Evolutionary conservation across 2,329 filamentous ascomycete genomes (phyloP).

Genomic region (Monilinia fructicola): DNA sequence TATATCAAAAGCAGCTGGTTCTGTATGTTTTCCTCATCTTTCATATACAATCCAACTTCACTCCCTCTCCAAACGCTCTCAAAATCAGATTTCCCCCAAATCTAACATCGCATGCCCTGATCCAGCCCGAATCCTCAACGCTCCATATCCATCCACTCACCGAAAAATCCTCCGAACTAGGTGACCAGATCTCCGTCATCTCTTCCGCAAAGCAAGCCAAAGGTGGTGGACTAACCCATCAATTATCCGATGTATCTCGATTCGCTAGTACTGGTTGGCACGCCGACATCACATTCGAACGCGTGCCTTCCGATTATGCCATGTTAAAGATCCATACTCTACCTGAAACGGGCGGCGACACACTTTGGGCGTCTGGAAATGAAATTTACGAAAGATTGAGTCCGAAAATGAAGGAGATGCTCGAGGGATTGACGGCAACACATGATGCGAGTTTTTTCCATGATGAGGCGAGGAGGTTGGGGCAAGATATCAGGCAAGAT

Average conservation of each 20-base stretch:
- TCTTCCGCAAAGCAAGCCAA: slow-evolving; percentile 46
- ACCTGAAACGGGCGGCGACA: slow-evolving; percentile 50
- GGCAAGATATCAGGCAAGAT: slow-evolving; percentile 42
- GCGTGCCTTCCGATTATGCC: slow-evolving; percentile 54
- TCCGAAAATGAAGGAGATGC: slow-evolving; percentile 47
- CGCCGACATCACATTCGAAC: slow-evolving; percentile 55
- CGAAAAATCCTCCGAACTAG: slow-evolving; percentile 52
- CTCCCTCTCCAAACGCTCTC: not conserved
- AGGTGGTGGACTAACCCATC: slow-evolving; percentile 45
- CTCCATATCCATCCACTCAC: slow-evolving; percentile 56
- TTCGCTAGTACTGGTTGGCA: slow-evolving; percentile 53
- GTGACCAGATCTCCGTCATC: slow-evolving; percentile 58
- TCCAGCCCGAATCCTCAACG: slow-evolving; percentile 42
- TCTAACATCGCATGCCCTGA: not conserved
- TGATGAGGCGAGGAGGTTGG: slow-evolving; percentile 50
- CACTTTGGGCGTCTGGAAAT: slow-evolving; percentile 51
- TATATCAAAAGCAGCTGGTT: slow-evolving; percentile 13
- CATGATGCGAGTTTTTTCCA: slow-evolving; percentile 52
- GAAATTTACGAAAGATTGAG: slow-evolving; percentile 58
- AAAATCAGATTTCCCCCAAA: not conserved
- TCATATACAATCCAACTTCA: not conserved
- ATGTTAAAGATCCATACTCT: slow-evolving; percentile 52
- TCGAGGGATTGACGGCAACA: slow-evolving; percentile 52
- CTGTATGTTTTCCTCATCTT: slow-evolving; percentile 16
- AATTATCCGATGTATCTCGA: slow-evolving; percentile 52